Evolutionary conservation across 2,329 filamentous ascomycete genomes (phyloP), one percentile per base, ranked within the genome.

Genomic region (Fusarium duplospermum): DNA sequence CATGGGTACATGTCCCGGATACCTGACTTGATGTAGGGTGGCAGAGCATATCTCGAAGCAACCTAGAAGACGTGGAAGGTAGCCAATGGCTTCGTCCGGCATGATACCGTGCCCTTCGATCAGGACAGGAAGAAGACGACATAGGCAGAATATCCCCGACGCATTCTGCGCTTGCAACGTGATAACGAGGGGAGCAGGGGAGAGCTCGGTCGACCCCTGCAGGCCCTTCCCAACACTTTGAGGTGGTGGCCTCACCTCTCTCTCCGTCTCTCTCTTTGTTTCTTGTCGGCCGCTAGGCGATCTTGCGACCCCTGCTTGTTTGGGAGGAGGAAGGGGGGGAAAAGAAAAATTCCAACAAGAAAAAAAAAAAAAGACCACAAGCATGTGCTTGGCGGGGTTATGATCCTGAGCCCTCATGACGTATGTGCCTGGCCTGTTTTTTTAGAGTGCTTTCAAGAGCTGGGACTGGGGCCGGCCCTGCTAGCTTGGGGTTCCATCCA

Each of bases 371-470:
- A 18, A 24, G 56, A 24, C 56, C 35, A 59, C 38, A 22, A 60
- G 58, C 58, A 60, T 60, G 58, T 60, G 38, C 58, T 60, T 60
- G 58, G 58, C 38, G 58, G 58, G 58, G 58, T 40, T 31, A n/a
- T 40, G 36, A 10, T 60, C 20, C 58, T 45, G 58, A 45, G 38
- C 38, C 58, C 24, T 45, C 36, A 60, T 60, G 58, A 60, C 58
- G 58, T 60, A 60, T 36, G 54, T 58, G 29, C 52, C 31, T 36
- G 29, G 58, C 16, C 16, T 31, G 27, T 22, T 33, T n/a, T 60
- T 33, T 42, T n/a, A 45, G 27, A 40, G 36, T n/a, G 33, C n/a
- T 29, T 31, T 9, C 10, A 27, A 50, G 45, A 50, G 45, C 24
- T 27, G 9, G 45, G 14, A 29, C 27, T 31, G 27, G 47, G 47